These are phyloP conservation scores for Populus euphratica DNA, from an alignment of 345 rosid species.

Conservation along the genomic window DNA sequence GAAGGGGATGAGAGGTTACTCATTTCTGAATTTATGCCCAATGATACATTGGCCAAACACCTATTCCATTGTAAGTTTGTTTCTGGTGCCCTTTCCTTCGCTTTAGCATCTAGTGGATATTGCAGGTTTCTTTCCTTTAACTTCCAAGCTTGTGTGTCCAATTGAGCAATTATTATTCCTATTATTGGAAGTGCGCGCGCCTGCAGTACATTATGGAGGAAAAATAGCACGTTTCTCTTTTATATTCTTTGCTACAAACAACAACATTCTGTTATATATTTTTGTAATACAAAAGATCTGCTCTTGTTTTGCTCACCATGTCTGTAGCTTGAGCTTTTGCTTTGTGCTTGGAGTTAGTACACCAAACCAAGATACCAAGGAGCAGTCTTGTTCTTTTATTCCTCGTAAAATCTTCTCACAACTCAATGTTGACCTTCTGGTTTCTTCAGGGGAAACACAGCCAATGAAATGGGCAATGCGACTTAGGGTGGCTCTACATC, in stretches of 20 bases:
- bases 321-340: not conserved
- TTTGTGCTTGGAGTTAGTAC: not conserved
- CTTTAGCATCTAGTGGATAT: not conserved
- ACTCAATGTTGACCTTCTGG: not conserved
- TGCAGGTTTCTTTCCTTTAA: not conserved
- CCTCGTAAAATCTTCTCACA: not conserved
- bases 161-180: not conserved
- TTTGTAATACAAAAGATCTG: not conserved
- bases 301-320: not conserved
- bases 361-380: not conserved
- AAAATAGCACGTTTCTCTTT: not conserved
- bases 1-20: conserved; percentile 50
- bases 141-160: not conserved
- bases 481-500: conserved; percentile 84
- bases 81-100: not conserved
- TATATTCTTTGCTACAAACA: not conserved
- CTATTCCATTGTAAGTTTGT: conserved; percentile 43
- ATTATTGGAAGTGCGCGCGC: not conserved
- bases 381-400: not conserved
- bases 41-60: conserved; percentile 47
- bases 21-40: conserved; percentile 45
- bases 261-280: not conserved
- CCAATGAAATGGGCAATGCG: conserved; percentile 99
- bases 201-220: not conserved
- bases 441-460: conserved; percentile 72